phyloP scores from a whole-genome alignment of 1,139 yeast species.

The Geotrichum candidum region DNA sequence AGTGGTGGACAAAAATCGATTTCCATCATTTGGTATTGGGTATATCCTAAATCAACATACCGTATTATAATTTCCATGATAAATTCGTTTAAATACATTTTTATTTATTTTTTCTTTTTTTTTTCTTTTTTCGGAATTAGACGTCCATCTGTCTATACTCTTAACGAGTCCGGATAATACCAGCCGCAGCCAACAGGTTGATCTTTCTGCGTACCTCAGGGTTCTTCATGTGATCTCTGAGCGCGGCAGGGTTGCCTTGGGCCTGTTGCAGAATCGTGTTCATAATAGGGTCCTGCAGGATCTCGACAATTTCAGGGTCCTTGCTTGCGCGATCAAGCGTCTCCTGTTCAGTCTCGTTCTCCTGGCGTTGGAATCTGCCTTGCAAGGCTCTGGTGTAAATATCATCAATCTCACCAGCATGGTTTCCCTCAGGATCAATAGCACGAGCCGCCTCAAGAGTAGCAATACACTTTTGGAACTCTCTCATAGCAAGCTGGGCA shows the following conservation, averaged over 20 bases:
- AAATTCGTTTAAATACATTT: neutral
- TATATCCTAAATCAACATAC: no score
- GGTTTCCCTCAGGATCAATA: slow-evolving; percentile 63
- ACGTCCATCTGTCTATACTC: neutral
- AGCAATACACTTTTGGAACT: slow-evolving; percentile 74
- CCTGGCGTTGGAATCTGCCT: slow-evolving; percentile 72
- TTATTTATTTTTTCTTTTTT: neutral
- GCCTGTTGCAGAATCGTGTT: slow-evolving; percentile 93
- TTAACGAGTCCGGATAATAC: slow-evolving; percentile 89
- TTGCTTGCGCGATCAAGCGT: slow-evolving; percentile 84
- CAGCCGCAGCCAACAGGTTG: slow-evolving; percentile 89
- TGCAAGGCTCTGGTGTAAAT: slow-evolving; percentile 69
- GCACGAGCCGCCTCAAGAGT: slow-evolving; percentile 74
- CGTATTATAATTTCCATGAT: no score
- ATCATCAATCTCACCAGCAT: slow-evolving; percentile 71
- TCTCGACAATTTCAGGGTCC: slow-evolving; percentile 90
- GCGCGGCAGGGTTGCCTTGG: slow-evolving; percentile 90
- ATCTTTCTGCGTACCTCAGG: slow-evolving; percentile 89
- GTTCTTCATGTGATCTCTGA: slow-evolving; percentile 96
- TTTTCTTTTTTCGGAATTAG: neutral
- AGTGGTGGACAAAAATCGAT: no score
- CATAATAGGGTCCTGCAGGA: slow-evolving; percentile 95
- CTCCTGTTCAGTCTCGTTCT: slow-evolving; percentile 92
- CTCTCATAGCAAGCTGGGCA: slow-evolving; percentile 88
- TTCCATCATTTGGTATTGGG: no score